Percentiles rank a stretch among this genome's conserved stretches.
Evolutionary conservation across 208 protist species (phyloP).

Genomic region (Acanthamoeba triangularis): DNA sequence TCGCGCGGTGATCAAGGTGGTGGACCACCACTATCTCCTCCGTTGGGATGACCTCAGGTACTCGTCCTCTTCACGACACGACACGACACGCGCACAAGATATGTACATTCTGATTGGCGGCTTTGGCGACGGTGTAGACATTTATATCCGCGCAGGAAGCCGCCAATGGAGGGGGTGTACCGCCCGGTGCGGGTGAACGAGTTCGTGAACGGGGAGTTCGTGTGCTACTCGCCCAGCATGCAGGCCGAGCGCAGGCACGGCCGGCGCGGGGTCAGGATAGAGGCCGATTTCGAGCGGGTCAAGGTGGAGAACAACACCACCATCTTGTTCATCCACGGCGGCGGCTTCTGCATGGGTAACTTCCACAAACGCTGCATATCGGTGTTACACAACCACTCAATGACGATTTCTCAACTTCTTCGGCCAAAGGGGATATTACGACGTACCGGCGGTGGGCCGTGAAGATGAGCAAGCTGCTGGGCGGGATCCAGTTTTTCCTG

Average conservation of each 20-base stretch:
- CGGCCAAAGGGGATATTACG: background rate
- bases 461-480: constrained; percentile 36
- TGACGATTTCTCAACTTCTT: no score
- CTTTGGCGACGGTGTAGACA: background rate
- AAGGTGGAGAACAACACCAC: constrained; percentile 4
- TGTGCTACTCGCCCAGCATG: constrained; percentile 17
- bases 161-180: background rate
- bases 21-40: background rate
- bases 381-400: no score
- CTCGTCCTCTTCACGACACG: background rate
- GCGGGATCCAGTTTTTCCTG: constrained; percentile 28
- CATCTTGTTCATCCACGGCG: constrained; percentile 3
- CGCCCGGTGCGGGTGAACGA: background rate
- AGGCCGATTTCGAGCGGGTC: background rate
- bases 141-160: background rate
- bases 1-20: background rate
- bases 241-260: background rate
- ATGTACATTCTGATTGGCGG: background rate
- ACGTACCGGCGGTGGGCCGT: background rate
- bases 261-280: background rate
- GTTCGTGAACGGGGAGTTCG: constrained; percentile 14
- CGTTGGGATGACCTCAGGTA: constrained; percentile 3
- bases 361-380: background rate
- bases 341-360: constrained; percentile 18
- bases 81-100: no score